Evolutionary conservation across 768 basidiomycete genomes (phyloP), one percentile per base, ranked within the genome.

Genomic region (Kwoniella heveanensis): DNA sequence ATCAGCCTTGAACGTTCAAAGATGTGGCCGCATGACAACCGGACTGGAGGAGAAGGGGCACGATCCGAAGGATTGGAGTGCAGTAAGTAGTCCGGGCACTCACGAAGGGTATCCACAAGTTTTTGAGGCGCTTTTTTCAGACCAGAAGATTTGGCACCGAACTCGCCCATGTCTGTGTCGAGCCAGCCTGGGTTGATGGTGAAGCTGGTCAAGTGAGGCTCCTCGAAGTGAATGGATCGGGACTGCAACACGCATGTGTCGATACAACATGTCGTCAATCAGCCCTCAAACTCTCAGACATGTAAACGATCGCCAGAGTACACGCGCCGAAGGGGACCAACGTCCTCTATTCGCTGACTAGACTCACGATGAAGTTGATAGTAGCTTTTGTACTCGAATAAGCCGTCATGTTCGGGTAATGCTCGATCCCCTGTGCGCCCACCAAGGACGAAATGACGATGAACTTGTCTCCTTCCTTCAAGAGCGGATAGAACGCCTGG

Each of bases 401-500:
- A 27, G 21, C 29, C 10, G 24, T 46, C 13, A 46, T 26, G 47
- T 10, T 25, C 24, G 15, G 6, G 36, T n/a, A 26, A 57, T 57
- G 55, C 15, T 26, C 36, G 10, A 22, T 3, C 12, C 39, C 30
- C 19, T 21, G 22, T 24, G 24, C 25, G 8, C 24, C 27, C n/a
- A 29, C 22, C 27, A 26, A 25, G 8, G 55, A 47, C 13, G 67
- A 68, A 53, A 68, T 51, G 47, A 58, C 52, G 26, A 68, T 48
- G 50, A 68, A 68, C 50, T 64, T 65, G 12, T 54, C 46, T 24
- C 30, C 46, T 25, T 53, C 26, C 2, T 37, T 24, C 22, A 60
- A 32, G 21, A 64, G 26, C 5, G 60, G 54, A n/a, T 55, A 55
- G 9, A 36, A 32, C 10, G 67, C 63, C 48, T 64, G 57, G 67